A percentile compares a stretch with the other conserved stretches of the same genome.
phyloP scores from a whole-genome alignment of 202 grass and related monocot species.

The Cymbopogon flexuosus region DNA sequence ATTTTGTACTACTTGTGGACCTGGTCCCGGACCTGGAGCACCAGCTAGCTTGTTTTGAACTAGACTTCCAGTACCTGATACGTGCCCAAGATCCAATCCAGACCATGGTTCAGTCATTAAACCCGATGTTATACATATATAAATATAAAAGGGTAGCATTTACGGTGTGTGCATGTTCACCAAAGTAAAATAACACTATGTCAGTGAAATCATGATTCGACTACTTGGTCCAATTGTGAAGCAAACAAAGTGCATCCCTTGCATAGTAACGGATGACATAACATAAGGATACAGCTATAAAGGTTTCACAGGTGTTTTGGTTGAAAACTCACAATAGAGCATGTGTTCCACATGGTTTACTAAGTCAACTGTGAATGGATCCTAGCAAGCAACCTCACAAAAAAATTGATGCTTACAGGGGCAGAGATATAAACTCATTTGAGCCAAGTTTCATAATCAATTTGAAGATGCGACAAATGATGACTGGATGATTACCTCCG shows the following conservation, averaged over 20 bases:
- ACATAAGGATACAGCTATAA: neutral
- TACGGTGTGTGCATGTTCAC: conserved; percentile 12
- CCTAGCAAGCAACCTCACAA: neutral
- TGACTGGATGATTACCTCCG: conserved; percentile 47
- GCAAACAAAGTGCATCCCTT: neutral
- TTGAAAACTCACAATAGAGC: conserved; percentile 9
- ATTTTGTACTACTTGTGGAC: conserved; percentile 52
- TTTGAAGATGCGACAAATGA: conserved; percentile 10
- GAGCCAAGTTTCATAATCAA: conserved; percentile 2
- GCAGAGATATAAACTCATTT: neutral
- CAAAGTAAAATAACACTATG: neutral
- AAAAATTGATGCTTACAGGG: neutral
- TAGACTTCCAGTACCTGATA: conserved; percentile 40
- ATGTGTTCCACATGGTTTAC: neutral
- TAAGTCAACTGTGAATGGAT: neutral
- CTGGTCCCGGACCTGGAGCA: conserved; percentile 26
- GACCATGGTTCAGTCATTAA: conserved; percentile 16
- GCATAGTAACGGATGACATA: neutral
- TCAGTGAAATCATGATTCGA: neutral
- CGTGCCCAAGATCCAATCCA: neutral
- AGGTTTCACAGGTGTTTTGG: neutral
- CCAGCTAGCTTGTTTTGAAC: conserved; percentile 45
- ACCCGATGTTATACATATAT: conserved; percentile 4
- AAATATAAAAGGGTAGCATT: neutral
- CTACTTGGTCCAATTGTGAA: conserved; percentile 1